phyloP scores from a whole-genome alignment of 225 moss, liverwort and hornwort genomes.

The Bryoerythrophyllum caledonicum region DNA sequence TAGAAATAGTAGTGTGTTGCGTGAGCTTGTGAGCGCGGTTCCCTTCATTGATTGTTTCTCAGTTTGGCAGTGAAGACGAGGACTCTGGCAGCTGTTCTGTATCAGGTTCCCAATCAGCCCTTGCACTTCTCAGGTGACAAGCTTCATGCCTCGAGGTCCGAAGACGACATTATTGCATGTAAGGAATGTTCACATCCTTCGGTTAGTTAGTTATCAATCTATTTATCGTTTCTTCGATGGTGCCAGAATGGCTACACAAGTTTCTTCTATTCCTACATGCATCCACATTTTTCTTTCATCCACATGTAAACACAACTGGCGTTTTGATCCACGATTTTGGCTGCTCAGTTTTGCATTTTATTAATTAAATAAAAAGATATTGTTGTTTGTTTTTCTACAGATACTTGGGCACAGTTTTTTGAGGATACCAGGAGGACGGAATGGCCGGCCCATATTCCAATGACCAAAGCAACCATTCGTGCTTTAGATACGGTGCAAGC shows the following conservation, averaged over 20 bases:
- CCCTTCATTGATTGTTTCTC: conserved; percentile 30
- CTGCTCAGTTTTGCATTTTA: too few species aligned
- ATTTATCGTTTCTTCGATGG: too few species aligned
- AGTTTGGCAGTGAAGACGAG: conserved; percentile 96
- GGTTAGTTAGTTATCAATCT: too few species aligned
- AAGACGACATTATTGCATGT: conserved; percentile 94
- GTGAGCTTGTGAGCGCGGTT: neutral
- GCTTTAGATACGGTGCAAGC: conserved; percentile 88
- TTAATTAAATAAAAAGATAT: too few species aligned
- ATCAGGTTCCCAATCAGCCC: conserved; percentile 98
- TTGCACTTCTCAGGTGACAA: conserved; percentile 63
- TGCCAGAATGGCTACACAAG: too few species aligned
- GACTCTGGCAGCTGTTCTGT: conserved; percentile 74
- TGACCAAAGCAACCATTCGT: conserved; percentile 95
- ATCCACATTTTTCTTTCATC: too few species aligned
- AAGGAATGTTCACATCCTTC: conserved; percentile 22
- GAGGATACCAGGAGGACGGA: conserved; percentile 59
- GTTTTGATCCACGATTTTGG: too few species aligned
- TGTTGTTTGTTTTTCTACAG: conserved; percentile 33
- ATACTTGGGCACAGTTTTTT: conserved; percentile 77
- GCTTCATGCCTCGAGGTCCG: conserved; percentile 54
- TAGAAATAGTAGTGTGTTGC: neutral
- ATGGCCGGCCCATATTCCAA: conserved; percentile 89
- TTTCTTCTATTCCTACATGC: too few species aligned
- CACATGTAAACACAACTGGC: too few species aligned